Evolutionary conservation across 1,284 basidiomycete species (phyloP).

Genomic region (Naganishia sp.): DNA sequence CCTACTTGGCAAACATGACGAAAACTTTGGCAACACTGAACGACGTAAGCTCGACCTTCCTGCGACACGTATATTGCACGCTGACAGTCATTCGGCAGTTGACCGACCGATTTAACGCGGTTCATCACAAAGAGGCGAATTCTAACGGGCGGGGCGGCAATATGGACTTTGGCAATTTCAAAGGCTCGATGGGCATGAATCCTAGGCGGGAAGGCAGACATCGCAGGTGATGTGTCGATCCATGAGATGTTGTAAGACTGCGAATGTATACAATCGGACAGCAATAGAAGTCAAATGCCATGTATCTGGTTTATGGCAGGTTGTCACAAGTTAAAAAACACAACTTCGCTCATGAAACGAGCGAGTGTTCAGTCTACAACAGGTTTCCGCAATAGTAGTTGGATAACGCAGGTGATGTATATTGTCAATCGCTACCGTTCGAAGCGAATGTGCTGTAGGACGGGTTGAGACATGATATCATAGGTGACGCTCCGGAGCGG

Average conservation of each 20-base stretch:
- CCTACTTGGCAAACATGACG: slow-evolving; percentile 82
- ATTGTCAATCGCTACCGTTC: too few species aligned
- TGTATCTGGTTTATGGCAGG: too few species aligned
- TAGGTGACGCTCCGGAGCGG: background rate
- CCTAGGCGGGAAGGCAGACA: slow-evolving; percentile 10
- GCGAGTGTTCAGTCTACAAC: too few species aligned
- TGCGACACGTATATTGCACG: background rate
- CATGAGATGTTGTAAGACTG: background rate
- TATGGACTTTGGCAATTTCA: slow-evolving; percentile 6
- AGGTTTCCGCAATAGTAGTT: too few species aligned
- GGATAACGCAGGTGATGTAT: too few species aligned
- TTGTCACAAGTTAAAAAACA: too few species aligned
- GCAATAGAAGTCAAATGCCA: too few species aligned
- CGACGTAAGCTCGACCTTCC: slow-evolving; percentile 64
- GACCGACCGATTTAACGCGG: slow-evolving; percentile 29
- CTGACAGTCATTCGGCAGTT: slow-evolving; percentile 14
- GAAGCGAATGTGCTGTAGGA: too few species aligned
- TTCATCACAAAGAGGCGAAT: slow-evolving; percentile 12
- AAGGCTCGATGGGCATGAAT: slow-evolving; percentile 5
- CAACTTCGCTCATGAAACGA: too few species aligned
- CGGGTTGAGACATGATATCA: too few species aligned
- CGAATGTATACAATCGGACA: background rate
- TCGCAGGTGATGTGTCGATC: slow-evolving; percentile 3
- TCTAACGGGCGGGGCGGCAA: slow-evolving; percentile 7
- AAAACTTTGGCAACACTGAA: slow-evolving; percentile 83